Base-by-base conservation (phyloP, 2,329 filamentous ascomycete species). In the Dryadomyces quercivorus region DNA sequence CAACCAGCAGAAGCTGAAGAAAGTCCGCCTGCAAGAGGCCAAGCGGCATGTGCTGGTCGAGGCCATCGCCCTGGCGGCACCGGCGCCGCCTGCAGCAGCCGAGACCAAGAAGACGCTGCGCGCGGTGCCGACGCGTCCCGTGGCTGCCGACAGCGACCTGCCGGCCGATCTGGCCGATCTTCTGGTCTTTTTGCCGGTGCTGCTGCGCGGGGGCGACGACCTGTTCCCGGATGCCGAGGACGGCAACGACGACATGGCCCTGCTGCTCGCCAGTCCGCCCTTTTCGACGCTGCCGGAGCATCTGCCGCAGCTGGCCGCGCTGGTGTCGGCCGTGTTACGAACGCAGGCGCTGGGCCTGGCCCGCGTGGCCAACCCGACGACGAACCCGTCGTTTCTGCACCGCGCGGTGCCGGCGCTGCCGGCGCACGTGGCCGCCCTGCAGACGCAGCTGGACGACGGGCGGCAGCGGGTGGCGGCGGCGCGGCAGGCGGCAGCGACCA, bases 361-460 rank as follows among this genome's bases (percentile, higher is more conserved):
- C 1, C 73, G 77, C 43, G 67, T 77, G 38, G 64, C 70, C 3
- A 70, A 73, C 58, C 75, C 76, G 1, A 67, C 67, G 16, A 78
- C 74, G 1, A 78, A 78, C 63, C 69, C 76, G 0, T 77, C 77
- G 20, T 79, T 72, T 61, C 67, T 82, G n/a, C 80, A 83, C 67
- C 78, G 80, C 20, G 65, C 71, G 22, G 75, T 84, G 51, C 69
- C 78, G 1, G 66, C 70, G 18, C 68, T 85, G 2, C 67, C 75
- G 0, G 58, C 65, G 1, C 65, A 70, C 22, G 64, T 74, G 18
- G 58, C 65, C 4, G 56, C 66, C 2, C 70, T 80, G 1, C 63
- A 61, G n/a, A 38, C 63, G 13, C 57, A 65, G 3, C 61, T 74
- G 5, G 55, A 62, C 2, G 57, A 61, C 2, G 60, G 67, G 1